Evolutionary conservation across 371 early-diverging fungal genomes (phyloP).

Genomic region (Circinella minor): DNA sequence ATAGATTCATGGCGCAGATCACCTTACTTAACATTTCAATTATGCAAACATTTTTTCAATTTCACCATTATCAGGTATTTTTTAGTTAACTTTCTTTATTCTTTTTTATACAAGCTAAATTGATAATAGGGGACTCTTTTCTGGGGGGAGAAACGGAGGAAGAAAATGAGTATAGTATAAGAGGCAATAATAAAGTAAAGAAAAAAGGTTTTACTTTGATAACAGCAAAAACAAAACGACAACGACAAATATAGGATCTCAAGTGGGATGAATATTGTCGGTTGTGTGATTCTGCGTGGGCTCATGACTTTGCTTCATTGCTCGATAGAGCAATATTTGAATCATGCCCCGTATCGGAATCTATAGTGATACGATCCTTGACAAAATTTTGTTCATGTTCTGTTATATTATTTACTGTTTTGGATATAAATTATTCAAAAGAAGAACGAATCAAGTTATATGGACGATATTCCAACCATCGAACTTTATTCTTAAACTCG

Average conservation of each 20-base stretch:
- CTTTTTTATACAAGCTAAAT: conserved; percentile 9
- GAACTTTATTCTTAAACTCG: conserved; percentile 2
- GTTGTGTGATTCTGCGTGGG: conserved; percentile 18
- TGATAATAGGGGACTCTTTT: conserved; percentile 13
- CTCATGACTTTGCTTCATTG: conserved; percentile 17
- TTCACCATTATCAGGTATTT: conserved; percentile 18
- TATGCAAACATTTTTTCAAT: conserved; percentile 15
- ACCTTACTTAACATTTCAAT: conserved; percentile 11
- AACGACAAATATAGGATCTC: conserved; percentile 8
- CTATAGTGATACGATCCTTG: conserved; percentile 3
- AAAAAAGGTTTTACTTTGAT: too few species aligned
- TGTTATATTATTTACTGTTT: background rate
- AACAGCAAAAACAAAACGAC: background rate
- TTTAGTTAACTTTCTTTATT: background rate
- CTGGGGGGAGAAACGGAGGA: too few species aligned
- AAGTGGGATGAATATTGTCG: conserved; percentile 14
- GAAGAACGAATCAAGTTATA: background rate
- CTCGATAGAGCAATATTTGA: conserved; percentile 25
- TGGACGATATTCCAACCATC: background rate
- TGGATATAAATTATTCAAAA: background rate
- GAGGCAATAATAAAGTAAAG: too few species aligned
- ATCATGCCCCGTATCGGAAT: conserved; percentile 11
- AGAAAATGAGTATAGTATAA: too few species aligned
- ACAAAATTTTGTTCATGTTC: conserved; percentile 8
- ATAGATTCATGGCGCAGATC: conserved; percentile 14